Evolutionary conservation across 148 eudicot genomes (phyloP), one percentile per base, ranked within the genome.

Genomic region (Heliamphora exappendiculata): DNA sequence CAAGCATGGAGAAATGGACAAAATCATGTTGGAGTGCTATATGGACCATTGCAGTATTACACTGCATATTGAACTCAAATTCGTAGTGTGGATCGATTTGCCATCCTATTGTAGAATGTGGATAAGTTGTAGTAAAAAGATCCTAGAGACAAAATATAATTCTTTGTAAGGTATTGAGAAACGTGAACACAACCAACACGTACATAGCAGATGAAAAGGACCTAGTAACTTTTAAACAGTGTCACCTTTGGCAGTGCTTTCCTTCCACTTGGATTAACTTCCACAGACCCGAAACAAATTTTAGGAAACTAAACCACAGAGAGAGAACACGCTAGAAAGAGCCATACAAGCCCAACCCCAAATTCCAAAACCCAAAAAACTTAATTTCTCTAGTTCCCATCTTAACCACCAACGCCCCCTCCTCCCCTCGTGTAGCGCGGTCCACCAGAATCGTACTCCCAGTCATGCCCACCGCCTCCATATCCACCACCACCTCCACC

Each of bases 231-330:
- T 37, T 71, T n/a, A 37, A 69, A 75, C n/a, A n/a, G 26, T 31
- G 66, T 66, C 76, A 92, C 97, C 91, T 78, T 87, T 3, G 99
- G 99, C 78, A 96, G 80, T 78, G 83, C 99, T 76, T 78, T 85
- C 75, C 92, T 93, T 54, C 88, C 91, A 53, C 72, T 79, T 63
- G 87, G 73, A 81, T 81, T 82, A 81, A 57, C 86, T 74, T 89
- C 90, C 7, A 37, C 67, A 50, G 50, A n/a, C n/a, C n/a, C n/a
- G n/a, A n/a, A n/a, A n/a, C n/a, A n/a, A n/a, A n/a, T n/a, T n/a
- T n/a, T n/a, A n/a, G n/a, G n/a, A n/a, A n/a, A n/a, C n/a, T n/a
- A n/a, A n/a, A n/a, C n/a, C n/a, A n/a, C n/a, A n/a, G n/a, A n/a
- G n/a, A n/a, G n/a, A n/a, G n/a, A n/a, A n/a, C n/a, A n/a, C n/a